Percentiles rank a stretch among this genome's conserved stretches.
Evolutionary conservation across 257 asterid genomes (phyloP).

Genomic region (Scutellaria barbata): DNA sequence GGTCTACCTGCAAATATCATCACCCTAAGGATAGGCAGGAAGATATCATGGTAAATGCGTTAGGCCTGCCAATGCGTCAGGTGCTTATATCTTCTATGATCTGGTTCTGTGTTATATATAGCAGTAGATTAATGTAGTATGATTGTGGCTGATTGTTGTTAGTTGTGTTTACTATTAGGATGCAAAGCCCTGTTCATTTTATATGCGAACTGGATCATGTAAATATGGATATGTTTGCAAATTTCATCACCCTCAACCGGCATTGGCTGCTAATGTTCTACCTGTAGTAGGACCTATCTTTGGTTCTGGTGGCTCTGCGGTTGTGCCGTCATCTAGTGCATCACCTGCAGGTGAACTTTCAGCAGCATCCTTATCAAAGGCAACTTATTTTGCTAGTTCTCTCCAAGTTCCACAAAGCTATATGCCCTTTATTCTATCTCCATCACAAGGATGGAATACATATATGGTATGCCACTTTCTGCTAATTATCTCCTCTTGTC

Average conservation of each 20-base stretch:
- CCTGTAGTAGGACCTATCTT: constrained; percentile 50
- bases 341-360: constrained; percentile 45
- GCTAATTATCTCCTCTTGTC: neutral
- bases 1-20: constrained; percentile 68
- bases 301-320: constrained; percentile 50
- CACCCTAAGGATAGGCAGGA: constrained; percentile 64
- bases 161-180: constrained; percentile 46
- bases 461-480: constrained; percentile 52
- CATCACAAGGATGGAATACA: constrained; percentile 65
- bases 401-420: constrained; percentile 59
- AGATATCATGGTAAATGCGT: constrained; percentile 49
- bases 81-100: constrained; percentile 41
- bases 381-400: constrained; percentile 49
- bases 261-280: constrained; percentile 47
- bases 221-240: constrained; percentile 70
- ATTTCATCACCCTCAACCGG: constrained; percentile 73
- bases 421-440: constrained; percentile 55
- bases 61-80: constrained; percentile 83
- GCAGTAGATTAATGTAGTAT: constrained; percentile 18
- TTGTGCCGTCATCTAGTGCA: constrained; percentile 43
- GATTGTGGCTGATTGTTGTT: constrained; percentile 23
- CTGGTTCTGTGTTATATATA: neutral
- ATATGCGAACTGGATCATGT: constrained; percentile 69
- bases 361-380: constrained; percentile 45
- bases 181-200: constrained; percentile 57